Conservation (phyloP, 2,329 filamentous ascomycete species). For the Clarireedia hainanense region DNA sequence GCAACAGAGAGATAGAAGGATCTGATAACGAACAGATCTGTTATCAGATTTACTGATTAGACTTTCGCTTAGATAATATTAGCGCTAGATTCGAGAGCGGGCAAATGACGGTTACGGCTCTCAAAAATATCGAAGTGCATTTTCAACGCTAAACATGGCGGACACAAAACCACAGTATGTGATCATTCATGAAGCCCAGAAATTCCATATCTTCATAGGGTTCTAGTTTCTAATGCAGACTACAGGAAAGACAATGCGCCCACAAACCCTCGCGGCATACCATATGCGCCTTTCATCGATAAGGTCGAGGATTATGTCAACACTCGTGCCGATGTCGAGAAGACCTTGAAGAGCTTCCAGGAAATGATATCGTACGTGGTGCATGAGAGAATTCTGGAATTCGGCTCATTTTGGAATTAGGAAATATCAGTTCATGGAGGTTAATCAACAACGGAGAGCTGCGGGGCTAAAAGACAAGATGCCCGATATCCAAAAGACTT, state of each 20-base stretch:
- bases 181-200: neutral
- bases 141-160: slow-evolving; percentile 19
- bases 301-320: slow-evolving; percentile 83
- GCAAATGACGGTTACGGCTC: neutral
- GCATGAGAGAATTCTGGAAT: neutral
- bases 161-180: slow-evolving; percentile 24
- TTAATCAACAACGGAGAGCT: slow-evolving; percentile 79
- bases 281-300: slow-evolving; percentile 77
- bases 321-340: slow-evolving; percentile 70
- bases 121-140: neutral
- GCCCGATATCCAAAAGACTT: slow-evolving; percentile 91
- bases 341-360: slow-evolving; percentile 74
- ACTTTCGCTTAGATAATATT: slow-evolving; percentile 14
- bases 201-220: neutral
- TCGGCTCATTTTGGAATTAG: slow-evolving; percentile 39
- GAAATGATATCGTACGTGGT: slow-evolving; percentile 78
- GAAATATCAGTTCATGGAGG: slow-evolving; percentile 99
- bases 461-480: slow-evolving; percentile 86
- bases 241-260: slow-evolving; percentile 34
- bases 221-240: slow-evolving; percentile 10
- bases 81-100: neutral
- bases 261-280: slow-evolving; percentile 77
- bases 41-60: neutral
- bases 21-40: neutral
- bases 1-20: neutral